phyloP scores from a whole-genome alignment of 164 flowering plant species.

The Nymphaea colorata region DNA sequence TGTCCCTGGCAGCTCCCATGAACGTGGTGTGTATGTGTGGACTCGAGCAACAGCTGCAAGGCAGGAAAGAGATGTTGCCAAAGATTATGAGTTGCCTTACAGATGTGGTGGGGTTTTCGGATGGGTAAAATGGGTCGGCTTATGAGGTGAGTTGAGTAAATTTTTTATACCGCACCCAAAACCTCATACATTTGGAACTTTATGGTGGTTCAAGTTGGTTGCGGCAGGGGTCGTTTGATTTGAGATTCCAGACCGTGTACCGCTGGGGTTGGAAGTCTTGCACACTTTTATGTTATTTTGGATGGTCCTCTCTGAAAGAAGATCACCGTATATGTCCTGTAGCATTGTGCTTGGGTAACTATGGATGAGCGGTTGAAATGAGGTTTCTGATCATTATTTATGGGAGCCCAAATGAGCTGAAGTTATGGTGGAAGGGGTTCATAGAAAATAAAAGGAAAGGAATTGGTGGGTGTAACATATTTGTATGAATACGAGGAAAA shows the following conservation, averaged over 20 bases:
- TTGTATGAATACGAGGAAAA: neutral
- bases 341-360: neutral
- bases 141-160: conserved; percentile 12
- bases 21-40: conserved; percentile 95
- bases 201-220: neutral
- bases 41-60: conserved; percentile 68
- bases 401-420: neutral
- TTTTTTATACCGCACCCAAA: neutral
- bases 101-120: conserved; percentile 69
- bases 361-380: neutral
- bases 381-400: neutral
- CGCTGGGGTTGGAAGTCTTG: neutral
- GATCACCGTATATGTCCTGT: neutral
- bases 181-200: neutral
- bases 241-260: neutral
- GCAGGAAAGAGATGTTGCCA: conserved; percentile 74
- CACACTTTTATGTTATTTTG: neutral
- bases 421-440: neutral
- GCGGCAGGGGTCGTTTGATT: neutral
- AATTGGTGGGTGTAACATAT: neutral
- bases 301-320: neutral
- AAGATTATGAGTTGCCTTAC: conserved; percentile 86
- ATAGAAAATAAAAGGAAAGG: neutral
- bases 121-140: conserved; percentile 99
- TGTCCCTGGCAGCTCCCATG: conserved; percentile 88